Conservation (phyloP, 2,329 filamentous ascomycete species). For the Emmonsia crescens region DNA sequence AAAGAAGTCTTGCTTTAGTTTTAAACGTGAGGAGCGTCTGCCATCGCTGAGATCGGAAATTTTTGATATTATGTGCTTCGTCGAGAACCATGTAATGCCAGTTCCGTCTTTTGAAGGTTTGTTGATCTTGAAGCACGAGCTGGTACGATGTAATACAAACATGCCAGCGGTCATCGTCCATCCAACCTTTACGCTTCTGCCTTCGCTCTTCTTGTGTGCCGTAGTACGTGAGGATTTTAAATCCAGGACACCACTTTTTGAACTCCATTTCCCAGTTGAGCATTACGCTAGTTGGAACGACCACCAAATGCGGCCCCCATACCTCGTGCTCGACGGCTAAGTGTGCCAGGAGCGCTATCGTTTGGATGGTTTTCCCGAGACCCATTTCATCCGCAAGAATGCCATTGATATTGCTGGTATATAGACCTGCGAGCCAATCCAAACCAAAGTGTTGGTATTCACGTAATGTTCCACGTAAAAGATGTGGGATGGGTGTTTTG, state of each 20-base stretch:
- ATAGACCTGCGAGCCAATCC: slow-evolving; percentile 90
- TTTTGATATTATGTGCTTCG: slow-evolving; percentile 99
- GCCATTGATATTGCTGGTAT: slow-evolving; percentile 85
- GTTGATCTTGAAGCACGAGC: slow-evolving; percentile 84
- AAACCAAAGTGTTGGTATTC: slow-evolving; percentile 97
- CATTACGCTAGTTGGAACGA: slow-evolving; percentile 96
- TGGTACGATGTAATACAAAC: slow-evolving; percentile 98
- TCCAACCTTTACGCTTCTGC: slow-evolving; percentile 85
- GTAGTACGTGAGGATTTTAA: slow-evolving; percentile 96
- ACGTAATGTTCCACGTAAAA: slow-evolving; percentile 77
- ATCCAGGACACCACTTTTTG: slow-evolving; percentile 94
- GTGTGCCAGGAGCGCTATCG: slow-evolving; percentile 85
- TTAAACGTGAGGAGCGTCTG: slow-evolving; percentile 91
- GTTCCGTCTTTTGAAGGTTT: slow-evolving; percentile 79
- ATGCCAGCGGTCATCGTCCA: slow-evolving; percentile 86
- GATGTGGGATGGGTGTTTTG: slow-evolving; percentile 66
- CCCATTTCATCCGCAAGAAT: slow-evolving; percentile 99
- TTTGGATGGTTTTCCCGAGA: slow-evolving; percentile 95
- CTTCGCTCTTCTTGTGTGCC: slow-evolving; percentile 87
- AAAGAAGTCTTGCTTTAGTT: slow-evolving; percentile 70
- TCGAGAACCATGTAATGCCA: slow-evolving; percentile 99
- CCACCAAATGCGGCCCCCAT: slow-evolving; percentile 92
- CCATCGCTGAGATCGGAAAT: slow-evolving; percentile 96
- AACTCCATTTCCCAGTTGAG: slow-evolving; percentile 99
- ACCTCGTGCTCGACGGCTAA: slow-evolving; percentile 80